Percentiles rank a stretch among this genome's conserved stretches.
Evolutionary conservation across 148 eudicot genomes (phyloP).

Genomic region (Fallopia convolvulus): DNA sequence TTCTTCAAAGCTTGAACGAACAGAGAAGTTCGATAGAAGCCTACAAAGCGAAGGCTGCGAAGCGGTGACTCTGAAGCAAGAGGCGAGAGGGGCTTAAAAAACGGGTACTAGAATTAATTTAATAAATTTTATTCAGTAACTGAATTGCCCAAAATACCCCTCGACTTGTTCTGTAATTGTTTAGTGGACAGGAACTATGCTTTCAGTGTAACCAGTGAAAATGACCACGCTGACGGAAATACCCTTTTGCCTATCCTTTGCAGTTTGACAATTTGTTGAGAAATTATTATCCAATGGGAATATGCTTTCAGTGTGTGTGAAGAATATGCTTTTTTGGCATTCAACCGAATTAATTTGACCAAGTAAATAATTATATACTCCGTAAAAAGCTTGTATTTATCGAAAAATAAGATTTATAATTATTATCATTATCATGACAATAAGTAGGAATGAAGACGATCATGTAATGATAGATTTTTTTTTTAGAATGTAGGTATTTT

Average conservation of each 20-base stretch:
- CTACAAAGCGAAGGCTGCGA: neutral
- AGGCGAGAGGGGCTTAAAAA: constrained; percentile 8
- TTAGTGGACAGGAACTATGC: neutral
- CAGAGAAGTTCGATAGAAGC: neutral
- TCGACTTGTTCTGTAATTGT: neutral
- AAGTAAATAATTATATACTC: neutral
- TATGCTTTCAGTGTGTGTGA: neutral
- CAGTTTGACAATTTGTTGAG: neutral
- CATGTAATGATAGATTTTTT: too few species aligned
- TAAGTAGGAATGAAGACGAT: too few species aligned
- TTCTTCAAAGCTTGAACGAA: constrained; percentile 8
- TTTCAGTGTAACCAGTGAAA: neutral
- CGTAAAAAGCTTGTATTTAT: neutral
- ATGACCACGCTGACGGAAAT: neutral
- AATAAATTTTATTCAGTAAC: neutral
- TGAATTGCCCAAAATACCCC: neutral
- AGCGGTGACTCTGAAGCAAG: constrained; percentile 13
- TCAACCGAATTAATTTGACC: neutral
- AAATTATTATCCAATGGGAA: constrained; percentile 2
- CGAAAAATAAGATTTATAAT: neutral
- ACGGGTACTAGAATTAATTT: neutral
- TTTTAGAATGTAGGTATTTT: too few species aligned
- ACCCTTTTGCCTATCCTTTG: neutral
- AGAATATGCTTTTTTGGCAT: constrained; percentile 2
- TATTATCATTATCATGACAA: too few species aligned